A percentile compares a stretch with the other conserved stretches of the same genome.
Evolutionary conservation across 169 alveolate species (phyloP).

Genomic region (Plasmodium knowlesi): DNA sequence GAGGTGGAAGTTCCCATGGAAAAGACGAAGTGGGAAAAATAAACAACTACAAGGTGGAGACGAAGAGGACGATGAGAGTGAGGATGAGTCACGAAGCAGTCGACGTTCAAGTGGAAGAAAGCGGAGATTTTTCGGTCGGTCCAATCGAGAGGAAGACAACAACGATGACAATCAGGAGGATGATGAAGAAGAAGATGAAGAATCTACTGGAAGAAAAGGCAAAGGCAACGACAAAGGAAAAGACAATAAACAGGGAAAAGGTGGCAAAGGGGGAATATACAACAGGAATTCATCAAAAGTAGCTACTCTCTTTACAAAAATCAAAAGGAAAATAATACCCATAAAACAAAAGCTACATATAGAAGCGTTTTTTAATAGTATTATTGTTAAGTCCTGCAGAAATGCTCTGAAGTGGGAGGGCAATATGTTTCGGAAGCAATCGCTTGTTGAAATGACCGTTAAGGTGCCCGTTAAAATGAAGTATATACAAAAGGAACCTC

Average conservation of each 20-base stretch:
- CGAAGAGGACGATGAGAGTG: not conserved
- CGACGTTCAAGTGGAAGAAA: not conserved
- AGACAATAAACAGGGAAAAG: not conserved
- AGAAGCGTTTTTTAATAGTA: constrained; percentile 70
- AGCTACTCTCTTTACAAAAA: not conserved
- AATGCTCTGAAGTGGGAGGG: constrained; percentile 71
- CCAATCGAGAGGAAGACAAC: not conserved
- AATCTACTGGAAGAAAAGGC: not conserved
- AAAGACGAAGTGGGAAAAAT: constrained; percentile 10
- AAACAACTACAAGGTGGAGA: not conserved
- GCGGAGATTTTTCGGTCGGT: not conserved
- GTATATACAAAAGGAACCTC: constrained; percentile 35
- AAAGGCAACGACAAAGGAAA: not conserved
- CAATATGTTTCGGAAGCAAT: constrained; percentile 30
- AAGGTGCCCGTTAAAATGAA: constrained; percentile 70
- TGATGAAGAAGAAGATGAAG: not conserved
- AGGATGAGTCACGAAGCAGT: not conserved
- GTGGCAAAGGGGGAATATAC: not conserved
- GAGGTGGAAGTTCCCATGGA: constrained; percentile 5
- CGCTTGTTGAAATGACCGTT: constrained; percentile 54
- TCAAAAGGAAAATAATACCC: constrained; percentile 15
- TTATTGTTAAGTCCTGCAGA: constrained; percentile 60
- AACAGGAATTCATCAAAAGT: not conserved
- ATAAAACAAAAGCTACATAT: constrained; percentile 63
- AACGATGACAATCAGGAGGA: not conserved